Evolutionary conservation across 805 yeast genomes (phyloP), one percentile per base, ranked within the genome.

Genomic region (Isabelozyma heimii): DNA sequence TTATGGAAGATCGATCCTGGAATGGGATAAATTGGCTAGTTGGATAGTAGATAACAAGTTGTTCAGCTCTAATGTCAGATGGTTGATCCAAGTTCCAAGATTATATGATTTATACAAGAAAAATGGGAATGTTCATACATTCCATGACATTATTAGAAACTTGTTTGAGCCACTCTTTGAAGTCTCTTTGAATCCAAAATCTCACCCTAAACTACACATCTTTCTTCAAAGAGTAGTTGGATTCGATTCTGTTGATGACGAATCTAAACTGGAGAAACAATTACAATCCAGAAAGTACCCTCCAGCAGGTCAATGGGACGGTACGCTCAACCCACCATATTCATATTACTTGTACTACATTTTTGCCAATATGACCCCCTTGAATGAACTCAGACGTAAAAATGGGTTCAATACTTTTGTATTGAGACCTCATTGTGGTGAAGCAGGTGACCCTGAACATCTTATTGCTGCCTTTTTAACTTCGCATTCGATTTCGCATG

Each of bases 361-460:
- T 49, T 92, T 83, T 65, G 86, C 97, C 27, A 91, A 91, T 68
- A 67, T 94, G 67, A 83, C 96, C 2, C 82, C 96, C 8, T 77
- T 94, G 66, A 94, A 94, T 63, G 83, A 85, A 54, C 87, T 92
- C 83, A 82, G 99, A 69, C 71, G 76, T 33, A 77, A 73, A 49
- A 79, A 91, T 49, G 87, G 88, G 0, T 87, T 82, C 69, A 91
- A 88, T 65, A 91, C 97, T 0, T 85, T 94, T 69, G 95, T 90
- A n/a, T 73, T 94, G 59, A 81, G 99, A 60, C 99, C 99, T 3
- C 99, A 94, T 67, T 89, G 97, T 58, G 99, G 99, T 54, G 99
- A 94, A 69, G 99, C 99, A n/a, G 99, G 99, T 51, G 99, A 94
- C 63, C 97, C 98, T 1, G 98, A 94, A 62, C 99, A 94, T 73